Evolutionary conservation across 1,284 basidiomycete genomes (phyloP), one percentile per base, ranked within the genome.

Genomic region (Trametes polyzona): DNA sequence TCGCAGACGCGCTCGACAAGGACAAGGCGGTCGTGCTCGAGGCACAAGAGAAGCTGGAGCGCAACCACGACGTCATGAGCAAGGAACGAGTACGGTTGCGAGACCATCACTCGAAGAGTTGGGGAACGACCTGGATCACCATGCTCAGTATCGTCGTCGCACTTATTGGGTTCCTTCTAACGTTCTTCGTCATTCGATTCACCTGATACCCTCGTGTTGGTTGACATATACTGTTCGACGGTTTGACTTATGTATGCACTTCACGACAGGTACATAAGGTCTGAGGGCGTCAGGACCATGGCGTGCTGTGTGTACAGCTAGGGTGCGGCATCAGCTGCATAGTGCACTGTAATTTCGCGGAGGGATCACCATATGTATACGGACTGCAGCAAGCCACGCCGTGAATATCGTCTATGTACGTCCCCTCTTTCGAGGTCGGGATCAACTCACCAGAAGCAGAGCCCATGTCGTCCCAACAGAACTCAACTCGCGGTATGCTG

Each of bases 151-250:
- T 93, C 14, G 9, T 86, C 9, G 76, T 79, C 4, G 89, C 89
- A 4, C 59, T 82, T 12, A 65, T 87, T 24, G 74, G 87, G 1
- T 92, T 92, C 70, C 69, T 91, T 32, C 52, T 88, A 26, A 90
- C 90, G 79, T 84, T 92, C 61, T 79, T 86, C 50, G 65, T 92
- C 43, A 91, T 93, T 62, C 81, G 89, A 47, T 72, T 92, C 36
- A 85, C 86, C n/a, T 50, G 27, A 41, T 24, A 11, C 5, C 16
- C 19, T 11, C 11, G 11, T 23, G 3, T 14, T 16, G 16, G 16
- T 26, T 7, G 17, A 7, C n/a, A n/a, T 33, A 33, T 32, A 26
- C 11, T 32, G 7, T n/a, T 16, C 37, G 4, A 10, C 7, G 27
- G 26, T 14, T 30, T 37, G 33, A 26, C 24, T 26, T 47, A 26